Percentiles rank a stretch among this genome's conserved stretches.
phyloP scores from a whole-genome alignment of 306 rosid genomes.

The Biancaea sappan region DNA sequence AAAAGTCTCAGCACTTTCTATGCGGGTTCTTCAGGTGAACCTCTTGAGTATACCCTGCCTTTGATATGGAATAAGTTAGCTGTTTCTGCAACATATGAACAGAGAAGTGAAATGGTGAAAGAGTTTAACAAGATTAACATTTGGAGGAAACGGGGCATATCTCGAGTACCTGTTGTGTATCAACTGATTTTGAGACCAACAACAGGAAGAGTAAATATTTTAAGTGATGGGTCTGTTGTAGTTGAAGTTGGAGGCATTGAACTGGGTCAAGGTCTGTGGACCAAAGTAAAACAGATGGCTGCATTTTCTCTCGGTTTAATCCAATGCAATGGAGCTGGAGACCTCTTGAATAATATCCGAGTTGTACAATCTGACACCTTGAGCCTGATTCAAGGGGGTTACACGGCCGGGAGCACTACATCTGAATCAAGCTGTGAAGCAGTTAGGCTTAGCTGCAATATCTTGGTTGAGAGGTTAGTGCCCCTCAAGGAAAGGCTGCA shows the following conservation, averaged over 20 bases:
- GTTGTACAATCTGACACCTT: slow-evolving; percentile 77
- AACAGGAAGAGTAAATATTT: slow-evolving; percentile 78
- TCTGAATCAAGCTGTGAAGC: slow-evolving; percentile 92
- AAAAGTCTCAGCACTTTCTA: slow-evolving; percentile 64
- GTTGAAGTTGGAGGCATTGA: slow-evolving; percentile 94
- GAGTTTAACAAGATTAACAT: slow-evolving; percentile 65
- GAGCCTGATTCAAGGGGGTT: slow-evolving; percentile 87
- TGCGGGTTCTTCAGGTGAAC: slow-evolving; percentile 54
- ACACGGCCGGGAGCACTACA: slow-evolving; percentile 83
- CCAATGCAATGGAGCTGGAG: slow-evolving; percentile 51
- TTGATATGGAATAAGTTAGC: slow-evolving; percentile 73
- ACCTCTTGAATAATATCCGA: slow-evolving; percentile 64
- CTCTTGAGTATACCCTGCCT: slow-evolving; percentile 71
- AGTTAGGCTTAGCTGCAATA: slow-evolving; percentile 70
- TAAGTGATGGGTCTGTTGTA: slow-evolving; percentile 68
- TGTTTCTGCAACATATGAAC: slow-evolving; percentile 52
- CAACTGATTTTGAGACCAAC: slow-evolving; percentile 47
- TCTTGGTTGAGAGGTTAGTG: slow-evolving; percentile 72
- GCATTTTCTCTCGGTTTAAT: slow-evolving; percentile 68
- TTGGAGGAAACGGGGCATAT: slow-evolving; percentile 80
- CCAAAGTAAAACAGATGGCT: slow-evolving; percentile 85
- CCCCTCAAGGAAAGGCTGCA: slow-evolving; percentile 64
- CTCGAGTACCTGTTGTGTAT: slow-evolving; percentile 61
- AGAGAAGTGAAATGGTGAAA: slow-evolving; percentile 54
- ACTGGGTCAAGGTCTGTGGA: slow-evolving; percentile 98